Conservation (phyloP, 768 basidiomycete species). For the Hysterangium stoloniferum region DNA sequence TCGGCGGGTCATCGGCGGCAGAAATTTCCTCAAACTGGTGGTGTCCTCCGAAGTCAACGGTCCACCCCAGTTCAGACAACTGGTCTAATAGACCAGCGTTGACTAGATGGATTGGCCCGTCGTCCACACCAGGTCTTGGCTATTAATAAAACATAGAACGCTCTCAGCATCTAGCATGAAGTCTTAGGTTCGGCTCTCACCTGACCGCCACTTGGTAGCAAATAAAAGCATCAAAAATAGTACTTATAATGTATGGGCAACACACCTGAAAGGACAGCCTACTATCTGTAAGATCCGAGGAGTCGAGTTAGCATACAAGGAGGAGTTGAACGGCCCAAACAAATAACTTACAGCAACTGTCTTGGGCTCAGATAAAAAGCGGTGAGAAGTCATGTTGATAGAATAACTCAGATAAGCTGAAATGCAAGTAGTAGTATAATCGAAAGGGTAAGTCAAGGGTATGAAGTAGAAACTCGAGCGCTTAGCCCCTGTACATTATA, state of each 20-base stretch:
- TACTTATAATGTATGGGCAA: slow-evolving; percentile 9
- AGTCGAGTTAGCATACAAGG: slow-evolving; percentile 5
- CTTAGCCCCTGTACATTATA: too few species aligned
- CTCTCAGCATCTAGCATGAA: not conserved
- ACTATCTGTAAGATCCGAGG: slow-evolving; percentile 53
- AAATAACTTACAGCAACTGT: slow-evolving; percentile 65
- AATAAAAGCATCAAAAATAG: slow-evolving; percentile 11
- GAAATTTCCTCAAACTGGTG: slow-evolving; percentile 79
- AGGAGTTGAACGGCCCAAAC: not conserved
- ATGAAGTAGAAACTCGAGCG: too few species aligned
- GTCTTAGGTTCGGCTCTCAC: slow-evolving; percentile 28
- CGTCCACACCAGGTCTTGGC: slow-evolving; percentile 76
- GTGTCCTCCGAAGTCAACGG: slow-evolving; percentile 83
- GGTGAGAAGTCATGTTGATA: slow-evolving; percentile 21
- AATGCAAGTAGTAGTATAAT: too few species aligned
- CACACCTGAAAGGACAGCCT: slow-evolving; percentile 92
- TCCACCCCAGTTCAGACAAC: slow-evolving; percentile 75
- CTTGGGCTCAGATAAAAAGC: slow-evolving; percentile 60
- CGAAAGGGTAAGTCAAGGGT: too few species aligned
- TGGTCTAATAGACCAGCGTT: slow-evolving; percentile 78
- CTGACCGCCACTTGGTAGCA: slow-evolving; percentile 54
- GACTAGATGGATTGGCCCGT: slow-evolving; percentile 83
- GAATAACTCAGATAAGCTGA: not conserved
- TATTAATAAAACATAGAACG: slow-evolving; percentile 24
- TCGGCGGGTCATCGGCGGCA: slow-evolving; percentile 60